phyloP scores from a whole-genome alignment of 805 yeast species.

The Saccharomycopsis microspora region DNA sequence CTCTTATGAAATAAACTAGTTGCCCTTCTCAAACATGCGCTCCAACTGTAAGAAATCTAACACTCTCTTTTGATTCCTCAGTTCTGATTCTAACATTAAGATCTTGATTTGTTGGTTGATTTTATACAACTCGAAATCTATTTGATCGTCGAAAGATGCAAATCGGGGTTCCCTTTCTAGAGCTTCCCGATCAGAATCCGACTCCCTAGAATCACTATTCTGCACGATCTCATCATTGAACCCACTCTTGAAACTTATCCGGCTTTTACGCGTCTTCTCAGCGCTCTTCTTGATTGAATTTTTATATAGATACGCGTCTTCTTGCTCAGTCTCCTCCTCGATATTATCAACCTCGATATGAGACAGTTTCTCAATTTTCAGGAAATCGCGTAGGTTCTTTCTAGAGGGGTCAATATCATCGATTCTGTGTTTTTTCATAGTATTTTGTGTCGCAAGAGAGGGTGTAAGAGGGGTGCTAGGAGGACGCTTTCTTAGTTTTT shows the following conservation, averaged over 20 bases:
- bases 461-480: conserved; percentile 9
- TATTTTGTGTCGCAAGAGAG: conserved; percentile 2
- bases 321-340: background rate
- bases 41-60: conserved; percentile 13
- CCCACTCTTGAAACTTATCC: background rate
- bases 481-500: conserved; percentile 1
- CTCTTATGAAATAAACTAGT: background rate
- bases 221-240: background rate
- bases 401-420: conserved; percentile 1
- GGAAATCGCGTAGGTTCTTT: conserved; percentile 1
- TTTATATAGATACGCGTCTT: background rate
- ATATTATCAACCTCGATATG: background rate
- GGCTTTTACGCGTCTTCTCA: background rate
- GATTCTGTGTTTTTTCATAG: conserved; percentile 1
- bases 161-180: background rate
- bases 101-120: conserved; percentile 3
- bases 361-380: background rate
- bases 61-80: conserved; percentile 6
- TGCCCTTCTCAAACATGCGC: conserved; percentile 9
- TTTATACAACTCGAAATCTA: conserved; percentile 13
- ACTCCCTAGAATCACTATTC: background rate
- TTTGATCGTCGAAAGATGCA: conserved; percentile 2
- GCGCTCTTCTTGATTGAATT: background rate
- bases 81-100: conserved; percentile 2
- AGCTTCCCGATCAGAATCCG: background rate